Percentiles rank a stretch among this genome's conserved stretches.
phyloP scores from a whole-genome alignment of 164 flowering plant species.

The Aristolochia fimbriata region DNA sequence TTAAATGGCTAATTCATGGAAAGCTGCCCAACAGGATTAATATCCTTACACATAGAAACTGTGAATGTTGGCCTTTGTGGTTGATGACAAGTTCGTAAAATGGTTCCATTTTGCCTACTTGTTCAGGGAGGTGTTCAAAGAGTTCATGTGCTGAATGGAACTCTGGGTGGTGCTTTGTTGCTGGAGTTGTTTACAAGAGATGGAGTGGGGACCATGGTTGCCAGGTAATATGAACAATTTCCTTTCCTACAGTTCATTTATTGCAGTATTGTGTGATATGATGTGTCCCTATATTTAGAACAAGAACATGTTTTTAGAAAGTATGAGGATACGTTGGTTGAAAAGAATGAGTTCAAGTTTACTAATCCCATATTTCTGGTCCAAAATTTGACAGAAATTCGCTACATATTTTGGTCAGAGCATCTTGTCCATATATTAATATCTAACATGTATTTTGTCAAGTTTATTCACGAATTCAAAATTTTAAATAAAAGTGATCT shows the following conservation, averaged over 20 bases:
- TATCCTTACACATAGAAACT: background rate
- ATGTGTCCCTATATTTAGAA: too few relatives aligned
- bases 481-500: too few relatives aligned
- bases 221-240: slow-evolving; percentile 46
- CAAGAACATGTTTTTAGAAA: too few relatives aligned
- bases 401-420: too few relatives aligned
- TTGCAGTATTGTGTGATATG: too few relatives aligned
- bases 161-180: slow-evolving; percentile 63
- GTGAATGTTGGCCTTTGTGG: background rate
- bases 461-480: too few relatives aligned
- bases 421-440: background rate
- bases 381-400: too few relatives aligned
- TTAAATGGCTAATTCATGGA: background rate
- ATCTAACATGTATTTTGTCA: background rate
- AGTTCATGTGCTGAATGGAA: slow-evolving; percentile 91
- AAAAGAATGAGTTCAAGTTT: too few relatives aligned
- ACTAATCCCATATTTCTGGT: too few relatives aligned
- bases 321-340: too few relatives aligned
- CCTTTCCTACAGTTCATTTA: too few relatives aligned
- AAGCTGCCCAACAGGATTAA: background rate
- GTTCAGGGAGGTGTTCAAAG: slow-evolving; percentile 96
- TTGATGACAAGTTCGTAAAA: slow-evolving; percentile 1
- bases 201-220: slow-evolving; percentile 98
- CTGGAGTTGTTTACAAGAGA: slow-evolving; percentile 89
- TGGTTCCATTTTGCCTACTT: background rate